Base-by-base conservation (phyloP, 345 rosid genomes). In the Nasturtium officinale region DNA sequence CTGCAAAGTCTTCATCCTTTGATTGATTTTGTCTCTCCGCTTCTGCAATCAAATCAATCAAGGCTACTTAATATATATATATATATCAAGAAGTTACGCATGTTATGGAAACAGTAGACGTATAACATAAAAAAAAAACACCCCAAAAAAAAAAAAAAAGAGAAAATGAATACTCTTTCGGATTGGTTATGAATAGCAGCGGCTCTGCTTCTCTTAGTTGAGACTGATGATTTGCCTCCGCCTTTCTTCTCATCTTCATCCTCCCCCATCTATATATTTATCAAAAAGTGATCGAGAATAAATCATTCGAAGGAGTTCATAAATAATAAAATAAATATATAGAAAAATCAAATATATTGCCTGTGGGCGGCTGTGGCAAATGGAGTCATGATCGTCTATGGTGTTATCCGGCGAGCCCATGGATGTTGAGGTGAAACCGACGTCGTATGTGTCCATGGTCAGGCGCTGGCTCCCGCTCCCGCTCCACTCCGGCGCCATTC, bases 151-250 rank as follows among this genome's bases (percentile, higher is more conserved):
- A 13, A 6, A 33, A 3, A 50, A 6, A 17, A 7, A 25, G 12
- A 55, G 58, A 18, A 28, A 37, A 51, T 83, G 16, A 23, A 32
- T 87, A 93, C 98, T 15, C 98, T 87, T 84, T 95, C 99, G 46
- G 97, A 95, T 76, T 91, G 99, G 83, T 91, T 95, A 75, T 95
- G 99, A 71, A 95, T 83, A 21, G 94, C 97, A 11, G 97, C 99
- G 58, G 99, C 97, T 60, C 99, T 77, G 73, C 93, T 90, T 78
- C 96, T 80, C 76, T 85, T 91, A 2, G 89, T 91, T 18, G 92
- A 90, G 57, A 72, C 77, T 13, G 95, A 84, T n/a, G 95, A 89
- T 78, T 88, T 87, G 9, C 83, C 78, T 15, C 17, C 83, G 1
- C 73, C 83, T 74, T 73, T 85, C 79, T 74, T 80, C 47, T 72